Base-by-base conservation (phyloP, 495 filamentous ascomycete genomes). In the Trypethelium eluteriae region DNA sequence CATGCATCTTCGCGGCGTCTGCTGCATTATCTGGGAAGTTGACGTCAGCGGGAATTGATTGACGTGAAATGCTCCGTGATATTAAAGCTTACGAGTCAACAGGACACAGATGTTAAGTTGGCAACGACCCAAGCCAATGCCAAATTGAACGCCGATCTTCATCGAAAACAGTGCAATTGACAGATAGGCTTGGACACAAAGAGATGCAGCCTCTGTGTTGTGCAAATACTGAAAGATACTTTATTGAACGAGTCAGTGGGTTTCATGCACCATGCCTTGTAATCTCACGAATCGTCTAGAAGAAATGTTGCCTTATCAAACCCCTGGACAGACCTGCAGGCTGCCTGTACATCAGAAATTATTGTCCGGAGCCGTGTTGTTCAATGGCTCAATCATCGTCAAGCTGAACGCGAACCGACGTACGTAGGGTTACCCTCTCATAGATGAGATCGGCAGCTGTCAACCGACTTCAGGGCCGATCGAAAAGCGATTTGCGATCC, bases 61-160 rank as follows among this genome's bases (percentile, higher is more conserved):
- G 10, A 53, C 49, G 49, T 11, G n/a, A 53, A 18, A 53, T 53
- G 12, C 49, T 53, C 49, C 9, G 49, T 53, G 5, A 53, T 53
- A 53, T 53, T 5, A 53, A 18, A 53, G 49, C 49, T 53, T 53
- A 53, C 49, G 10, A 18, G 7, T 18, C 25, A 53, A 53, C 49
- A 53, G 49, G 49, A 53, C 16, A 53, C 16, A 18, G 49, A 53
- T 53, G 49, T 18, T 53, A 11, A 53, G n/a, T 18, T 18, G 5
- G 49, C 49, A 11, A 53, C 49, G 49, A 18, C 16, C 1, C 49
- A 53, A 53, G 49, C 49, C 49, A 53, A 18, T 18, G 49, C 49
- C n/a, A 18, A 18, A 53, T 53, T 18, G n/a, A 18, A 53, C 49
- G 49, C 49, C n/a, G 49, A 53, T 53, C 49, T 53, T 53, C 49